Conservation (phyloP, 148 eudicot genomes). For the Dianthus caryophyllus region DNA sequence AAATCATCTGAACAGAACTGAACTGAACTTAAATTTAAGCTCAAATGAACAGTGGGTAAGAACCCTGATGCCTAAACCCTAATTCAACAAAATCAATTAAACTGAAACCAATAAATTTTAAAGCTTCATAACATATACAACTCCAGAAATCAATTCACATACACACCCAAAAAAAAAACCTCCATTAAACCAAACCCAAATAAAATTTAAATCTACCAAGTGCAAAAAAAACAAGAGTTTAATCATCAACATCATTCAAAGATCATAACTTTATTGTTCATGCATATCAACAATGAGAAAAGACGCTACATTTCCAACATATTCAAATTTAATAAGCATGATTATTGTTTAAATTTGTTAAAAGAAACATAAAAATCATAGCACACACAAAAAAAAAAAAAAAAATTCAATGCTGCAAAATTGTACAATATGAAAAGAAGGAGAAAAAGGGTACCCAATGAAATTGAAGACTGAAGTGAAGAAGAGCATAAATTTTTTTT, state of each 20-base stretch:
- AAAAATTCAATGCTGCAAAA: neutral
- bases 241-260: neutral
- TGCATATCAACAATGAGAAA: neutral
- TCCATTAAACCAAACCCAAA: neutral
- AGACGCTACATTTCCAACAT: neutral
- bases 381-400: neutral
- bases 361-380: neutral
- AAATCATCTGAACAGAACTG: too few species aligned
- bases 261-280: neutral
- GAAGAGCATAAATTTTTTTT: too few species aligned
- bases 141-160: neutral
- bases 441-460: neutral
- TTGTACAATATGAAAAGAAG: too few species aligned
- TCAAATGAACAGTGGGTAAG: too few species aligned
- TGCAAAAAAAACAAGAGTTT: neutral
- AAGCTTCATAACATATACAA: neutral
- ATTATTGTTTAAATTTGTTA: neutral
- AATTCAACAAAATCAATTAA: neutral
- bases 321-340: neutral
- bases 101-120: neutral
- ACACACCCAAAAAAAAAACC: neutral
- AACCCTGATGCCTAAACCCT: neutral
- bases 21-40: too few species aligned
- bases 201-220: neutral
- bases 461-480: neutral